Base-by-base conservation (phyloP, 2,329 filamentous ascomycete genomes). In the Elsinoe batatas region DNA sequence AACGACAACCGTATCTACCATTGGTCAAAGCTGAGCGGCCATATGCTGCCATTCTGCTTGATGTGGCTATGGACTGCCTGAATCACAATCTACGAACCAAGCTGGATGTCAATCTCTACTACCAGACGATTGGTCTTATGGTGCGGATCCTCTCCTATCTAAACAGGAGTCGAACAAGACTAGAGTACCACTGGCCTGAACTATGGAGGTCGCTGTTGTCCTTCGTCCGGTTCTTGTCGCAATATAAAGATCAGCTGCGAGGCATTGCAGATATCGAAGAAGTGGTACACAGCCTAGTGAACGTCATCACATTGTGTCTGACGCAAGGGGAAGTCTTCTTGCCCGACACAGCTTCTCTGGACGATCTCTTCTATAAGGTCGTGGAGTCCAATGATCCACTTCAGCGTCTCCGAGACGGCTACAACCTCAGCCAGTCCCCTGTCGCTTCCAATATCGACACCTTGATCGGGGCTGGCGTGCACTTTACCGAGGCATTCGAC, bases 321-420 rank as follows among this genome's bases (percentile, higher is more conserved):
- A 93, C 88, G 1, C 82, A 83, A 1, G 93, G 93, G 5, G 93
- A 97, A 68, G 84, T 87, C 2, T 97, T 98, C 71, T 78, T 98
- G 6, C 93, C 91, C 0, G 88, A 87, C 30, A 84, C 90, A 0
- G 81, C 87, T 15, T 84, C 88, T 1, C 97, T 97, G 69, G 93
- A 98, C 64, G 93, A 98, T 65, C 77, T 98, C 0, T 97, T 98
- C 73, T 98, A 98, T 80, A 98, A 98, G 72, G 80, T 97, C 1
- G 90, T 97, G 22, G 93, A 98, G 71, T 87, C 85, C 1, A 89
- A 91, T 10, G 88, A 95, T 49, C 79, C 88, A 11, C 78, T 97
- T 18, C 74, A 79, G 32, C 89, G 88, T 65, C 95, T 97, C 72
- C 82, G 88, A 38, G 82, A 90, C 59, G 84, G 81, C 8, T 97